A percentile compares a stretch with the other conserved stretches of the same genome.
Conservation (phyloP, 257 asterid species). For the Solanum rostratum region DNA sequence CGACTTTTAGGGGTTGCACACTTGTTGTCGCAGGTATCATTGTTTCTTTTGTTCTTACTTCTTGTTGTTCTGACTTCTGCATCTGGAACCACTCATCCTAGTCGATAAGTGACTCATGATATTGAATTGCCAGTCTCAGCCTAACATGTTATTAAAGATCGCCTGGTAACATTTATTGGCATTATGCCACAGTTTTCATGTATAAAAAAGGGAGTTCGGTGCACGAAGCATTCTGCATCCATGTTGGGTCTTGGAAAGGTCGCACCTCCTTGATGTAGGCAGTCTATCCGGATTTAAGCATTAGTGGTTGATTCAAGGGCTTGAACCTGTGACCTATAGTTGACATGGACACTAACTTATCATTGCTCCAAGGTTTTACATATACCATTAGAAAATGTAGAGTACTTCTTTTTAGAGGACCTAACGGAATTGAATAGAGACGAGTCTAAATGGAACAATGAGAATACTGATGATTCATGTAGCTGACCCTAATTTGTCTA, state of each 20-base stretch:
- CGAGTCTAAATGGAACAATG: not conserved
- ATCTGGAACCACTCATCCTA: not conserved
- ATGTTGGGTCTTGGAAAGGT: too few species aligned
- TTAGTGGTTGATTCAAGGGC: not conserved
- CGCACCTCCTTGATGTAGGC: not conserved
- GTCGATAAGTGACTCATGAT: not conserved
- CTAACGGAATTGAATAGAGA: not conserved
- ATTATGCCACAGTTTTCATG: not conserved
- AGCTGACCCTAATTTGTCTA: not conserved
- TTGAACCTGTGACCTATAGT: not conserved
- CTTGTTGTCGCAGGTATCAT: conserved; percentile 46
- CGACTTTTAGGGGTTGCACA: conserved; percentile 77
- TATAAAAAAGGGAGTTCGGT: not conserved
- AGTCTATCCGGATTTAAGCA: not conserved
- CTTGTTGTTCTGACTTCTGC: not conserved
- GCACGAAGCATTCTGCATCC: not conserved
- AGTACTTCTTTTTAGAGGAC: not conserved
- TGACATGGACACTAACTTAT: not conserved
- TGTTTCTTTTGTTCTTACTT: not conserved
- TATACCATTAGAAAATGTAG: not conserved
- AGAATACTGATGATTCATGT: not conserved
- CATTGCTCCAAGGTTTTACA: not conserved
- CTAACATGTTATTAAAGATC: not conserved
- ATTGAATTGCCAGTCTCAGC: not conserved
- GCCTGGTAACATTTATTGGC: not conserved